Evolutionary conservation across 345 rosid genomes (phyloP), one percentile per base, ranked within the genome.

Genomic region (Noccaea caerulescens): DNA sequence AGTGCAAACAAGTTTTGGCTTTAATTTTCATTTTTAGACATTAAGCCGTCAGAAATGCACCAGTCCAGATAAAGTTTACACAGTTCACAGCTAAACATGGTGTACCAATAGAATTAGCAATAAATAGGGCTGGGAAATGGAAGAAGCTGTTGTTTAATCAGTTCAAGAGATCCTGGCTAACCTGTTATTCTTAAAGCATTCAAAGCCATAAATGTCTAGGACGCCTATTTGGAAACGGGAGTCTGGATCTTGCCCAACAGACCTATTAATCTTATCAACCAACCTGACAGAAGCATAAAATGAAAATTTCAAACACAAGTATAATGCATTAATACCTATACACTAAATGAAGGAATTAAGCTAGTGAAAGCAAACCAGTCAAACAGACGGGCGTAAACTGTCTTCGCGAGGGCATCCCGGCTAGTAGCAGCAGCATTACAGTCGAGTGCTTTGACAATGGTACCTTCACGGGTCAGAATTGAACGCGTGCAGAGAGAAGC

Each of bases 171-270:
- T 10, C 38, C 63, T 53, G 14, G 14, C 47, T 65, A 72, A 94
- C 99, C 99, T 94, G 68, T 94, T 94, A 78, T 81, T 77, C 68
- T 83, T 86, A 66, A 94, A 94, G 83, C 99, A 89, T 72, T 94
- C 99, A 80, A 94, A 94, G 59, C 99, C 99, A 77, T 94, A 94
- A 71, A 94, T 94, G 83, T 94, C 99, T 80, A 94, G 79, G 59
- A 94, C 94, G 68, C 99, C 97, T 75, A 94, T 89, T 81, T 87
- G 95, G 16, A 84, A 67, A 76, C 56, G 72, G 12, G 99, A 91
- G 61, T 84, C 71, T 44, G 69, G 79, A 75, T 94, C 99, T 81
- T 94, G 99, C 76, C 97, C 97, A 64, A 91, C 96, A 46, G 99
- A 91, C 58, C 68, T 83, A 76, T 94, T 94, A 69, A 94, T 85